A percentile compares a stretch with the other conserved stretches of the same genome.
Conservation (phyloP, 306 rosid genomes). For the Trifolium dubium region DNA sequence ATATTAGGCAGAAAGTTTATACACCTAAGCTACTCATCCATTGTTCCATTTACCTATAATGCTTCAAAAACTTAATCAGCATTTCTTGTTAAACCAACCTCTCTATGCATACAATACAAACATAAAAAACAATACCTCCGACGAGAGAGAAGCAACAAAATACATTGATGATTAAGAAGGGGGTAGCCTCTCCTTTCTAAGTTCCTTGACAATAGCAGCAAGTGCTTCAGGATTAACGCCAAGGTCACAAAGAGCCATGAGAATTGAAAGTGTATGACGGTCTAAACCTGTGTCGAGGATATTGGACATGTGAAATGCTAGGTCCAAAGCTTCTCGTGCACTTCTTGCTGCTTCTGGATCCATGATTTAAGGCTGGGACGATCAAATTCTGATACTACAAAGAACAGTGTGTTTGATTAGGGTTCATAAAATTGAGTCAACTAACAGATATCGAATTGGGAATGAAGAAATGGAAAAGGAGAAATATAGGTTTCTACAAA, state of each 20-base stretch:
- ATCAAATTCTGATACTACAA: background rate
- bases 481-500: too few species aligned
- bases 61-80: background rate
- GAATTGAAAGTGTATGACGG: constrained; percentile 80
- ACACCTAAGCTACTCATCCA: constrained; percentile 2
- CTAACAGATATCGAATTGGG: too few species aligned
- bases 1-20: background rate
- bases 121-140: background rate
- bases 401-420: too few species aligned
- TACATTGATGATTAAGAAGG: constrained; percentile 35
- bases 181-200: constrained; percentile 46
- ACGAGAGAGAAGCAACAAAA: background rate
- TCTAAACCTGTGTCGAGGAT: constrained; percentile 69
- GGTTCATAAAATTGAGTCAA: too few species aligned
- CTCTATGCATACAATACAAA: background rate
- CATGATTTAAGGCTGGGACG: constrained; percentile 43
- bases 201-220: constrained; percentile 77
- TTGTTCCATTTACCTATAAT: background rate
- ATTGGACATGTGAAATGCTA: constrained; percentile 78
- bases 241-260: constrained; percentile 80
- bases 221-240: constrained; percentile 81
- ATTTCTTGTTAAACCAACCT: background rate
- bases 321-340: constrained; percentile 75
- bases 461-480: too few species aligned
- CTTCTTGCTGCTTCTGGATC: constrained; percentile 69